Percentiles rank a stretch among this genome's conserved stretches.
These are phyloP conservation scores for Cyclotella kingstonii DNA, from an alignment of 108 stramenopile genomes.

Conservation along the genomic window DNA sequence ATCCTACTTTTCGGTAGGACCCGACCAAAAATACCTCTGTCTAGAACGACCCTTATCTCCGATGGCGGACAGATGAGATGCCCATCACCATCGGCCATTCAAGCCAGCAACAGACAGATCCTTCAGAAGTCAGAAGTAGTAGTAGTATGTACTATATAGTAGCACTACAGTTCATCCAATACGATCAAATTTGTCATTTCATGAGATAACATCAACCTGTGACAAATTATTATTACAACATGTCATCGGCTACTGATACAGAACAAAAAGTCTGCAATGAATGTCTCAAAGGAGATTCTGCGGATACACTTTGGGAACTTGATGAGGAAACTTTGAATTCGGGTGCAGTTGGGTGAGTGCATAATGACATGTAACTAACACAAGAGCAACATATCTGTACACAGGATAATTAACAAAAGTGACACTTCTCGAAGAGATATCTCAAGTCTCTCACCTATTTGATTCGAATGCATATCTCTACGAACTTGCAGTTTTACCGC, in stretches of 20 bases:
- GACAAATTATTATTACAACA: not conserved
- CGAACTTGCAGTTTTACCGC: slow-evolving; percentile 71
- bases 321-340: slow-evolving; percentile 89
- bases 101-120: too few species aligned
- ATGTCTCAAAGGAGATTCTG: slow-evolving; percentile 6
- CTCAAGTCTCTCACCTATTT: not conserved
- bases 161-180: too few species aligned
- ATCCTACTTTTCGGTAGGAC: too few species aligned
- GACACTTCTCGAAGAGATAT: not conserved
- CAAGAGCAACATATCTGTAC: not conserved
- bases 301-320: slow-evolving; percentile 56
- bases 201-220: not conserved
- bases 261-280: slow-evolving; percentile 26
- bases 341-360: slow-evolving; percentile 82
- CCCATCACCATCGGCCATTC: too few species aligned
- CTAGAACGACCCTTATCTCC: too few species aligned
- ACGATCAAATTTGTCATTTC: too few species aligned
- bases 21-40: too few species aligned
- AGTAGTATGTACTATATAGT: too few species aligned
- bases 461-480: not conserved
- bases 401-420: too few species aligned
- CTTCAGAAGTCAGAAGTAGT: too few species aligned
- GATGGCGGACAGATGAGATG: too few species aligned
- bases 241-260: slow-evolving; percentile 17
- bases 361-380: not conserved